Evolutionary conservation across 768 basidiomycete species (phyloP).

Genomic region (Tulasnella sp.): DNA sequence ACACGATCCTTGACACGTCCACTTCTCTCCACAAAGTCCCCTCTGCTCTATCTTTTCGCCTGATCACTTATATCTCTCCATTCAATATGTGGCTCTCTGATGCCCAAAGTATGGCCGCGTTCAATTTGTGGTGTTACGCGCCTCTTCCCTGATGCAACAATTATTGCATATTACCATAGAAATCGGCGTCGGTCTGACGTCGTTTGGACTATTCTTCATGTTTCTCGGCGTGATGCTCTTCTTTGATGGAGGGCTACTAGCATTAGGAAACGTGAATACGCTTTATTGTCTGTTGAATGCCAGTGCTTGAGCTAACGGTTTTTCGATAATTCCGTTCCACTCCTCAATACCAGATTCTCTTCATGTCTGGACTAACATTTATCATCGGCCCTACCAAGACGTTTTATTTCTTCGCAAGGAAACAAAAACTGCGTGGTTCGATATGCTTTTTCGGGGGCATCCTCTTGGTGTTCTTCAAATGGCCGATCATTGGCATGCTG

Average conservation of each 20-base stretch:
- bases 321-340: not conserved
- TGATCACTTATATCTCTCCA: not conserved
- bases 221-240: slow-evolving; percentile 90
- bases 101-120: slow-evolving; percentile 14
- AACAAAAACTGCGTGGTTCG: slow-evolving; percentile 87
- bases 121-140: not conserved
- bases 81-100: slow-evolving; percentile 26
- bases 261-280: slow-evolving; percentile 85
- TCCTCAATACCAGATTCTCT: slow-evolving; percentile 57
- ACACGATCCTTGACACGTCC: not conserved
- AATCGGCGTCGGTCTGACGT: slow-evolving; percentile 93
- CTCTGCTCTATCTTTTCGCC: not conserved
- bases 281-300: too few species aligned
- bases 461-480: slow-evolving; percentile 85
- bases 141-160: not conserved
- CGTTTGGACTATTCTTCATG: slow-evolving; percentile 93
- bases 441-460: slow-evolving; percentile 83
- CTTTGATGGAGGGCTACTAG: slow-evolving; percentile 91
- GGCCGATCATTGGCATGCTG: slow-evolving; percentile 87
- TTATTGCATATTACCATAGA: slow-evolving; percentile 36
- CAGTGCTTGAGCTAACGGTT: too few species aligned
- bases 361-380: slow-evolving; percentile 85
- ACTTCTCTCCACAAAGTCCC: not conserved
- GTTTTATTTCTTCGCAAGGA: slow-evolving; percentile 94
- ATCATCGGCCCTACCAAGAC: slow-evolving; percentile 97